Base-by-base conservation (phyloP, 208 protist genomes). In the Lotmaria passim region DNA sequence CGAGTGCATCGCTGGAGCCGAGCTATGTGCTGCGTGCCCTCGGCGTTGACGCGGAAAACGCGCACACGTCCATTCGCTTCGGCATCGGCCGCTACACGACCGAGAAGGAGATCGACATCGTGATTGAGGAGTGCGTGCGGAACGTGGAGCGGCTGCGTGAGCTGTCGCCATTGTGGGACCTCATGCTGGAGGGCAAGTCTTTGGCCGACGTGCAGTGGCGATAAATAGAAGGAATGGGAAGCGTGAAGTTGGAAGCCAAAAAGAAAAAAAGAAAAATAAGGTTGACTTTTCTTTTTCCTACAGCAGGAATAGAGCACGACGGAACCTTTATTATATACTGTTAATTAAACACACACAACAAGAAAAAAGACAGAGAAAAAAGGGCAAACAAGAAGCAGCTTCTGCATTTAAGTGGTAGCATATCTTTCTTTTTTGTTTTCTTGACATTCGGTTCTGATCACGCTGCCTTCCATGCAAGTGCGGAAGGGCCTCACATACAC, bases 61-160 rank as follows among this genome's bases (percentile, higher is more conserved):
- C 98, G 11, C 99, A 99, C 81, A 99, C 98, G n/a, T 99, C 96
- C 7, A 95, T 99, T 55, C 96, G 99, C 78, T 99, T 99, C 69
- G 98, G 98, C 66, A 98, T 99, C 57, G 92, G 97, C 46, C 91
- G 98, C 57, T 99, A 99, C 82, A 99, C 98, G 8, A 99, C 98
- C 2, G 89, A 98, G 69, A 87, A 92, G 65, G 96, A 98, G 84
- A 80, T 99, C 30, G 97, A 99, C 78, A 55, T 89, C 11, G 91
- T 91, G 3, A 85, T 99, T 58, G 88, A 98, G 23, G 85, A 94
- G 47, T 95, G 91, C 70, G 78, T 84, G 23, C 79, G 82, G 52
- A 90, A 97, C 69, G 98, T 99, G 17, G 78, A 96, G 57, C 85
- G 98, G 17, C 89, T 99, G 69, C 93, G 98, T 47, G 98, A 99